phyloP scores from a whole-genome alignment of 768 basidiomycete genomes.

The Suillus discolor region DNA sequence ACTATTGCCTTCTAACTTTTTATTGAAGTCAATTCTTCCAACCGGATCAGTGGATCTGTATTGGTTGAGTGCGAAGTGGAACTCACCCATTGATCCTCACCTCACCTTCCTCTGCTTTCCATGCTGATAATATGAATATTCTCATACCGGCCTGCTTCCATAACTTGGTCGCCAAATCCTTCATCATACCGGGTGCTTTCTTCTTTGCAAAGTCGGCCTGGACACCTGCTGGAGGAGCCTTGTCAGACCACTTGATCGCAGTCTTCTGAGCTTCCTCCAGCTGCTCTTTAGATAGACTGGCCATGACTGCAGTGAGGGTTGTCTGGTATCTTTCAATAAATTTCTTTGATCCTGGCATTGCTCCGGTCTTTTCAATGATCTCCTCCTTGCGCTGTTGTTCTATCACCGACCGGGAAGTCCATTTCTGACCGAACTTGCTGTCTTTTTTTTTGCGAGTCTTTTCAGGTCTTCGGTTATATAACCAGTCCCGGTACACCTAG shows the following conservation, averaged over 20 bases:
- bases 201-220: not conserved
- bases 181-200: not conserved
- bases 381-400: too few species aligned
- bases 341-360: not conserved
- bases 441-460: not conserved
- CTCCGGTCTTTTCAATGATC: too few species aligned
- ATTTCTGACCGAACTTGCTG: not conserved
- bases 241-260: not conserved
- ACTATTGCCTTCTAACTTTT: not conserved
- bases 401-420: too few species aligned
- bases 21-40: not conserved
- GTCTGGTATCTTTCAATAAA: not conserved
- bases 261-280: too few species aligned
- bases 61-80: not conserved
- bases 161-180: not conserved
- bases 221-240: not conserved
- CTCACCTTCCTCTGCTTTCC: not conserved
- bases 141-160: conserved; percentile 8
- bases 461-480: not conserved
- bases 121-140: not conserved
- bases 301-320: not conserved
- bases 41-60: not conserved
- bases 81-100: not conserved
- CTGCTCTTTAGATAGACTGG: not conserved
- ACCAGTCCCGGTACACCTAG: not conserved